A percentile compares a stretch with the other conserved stretches of the same genome.
phyloP scores from a whole-genome alignment of 2,329 filamentous ascomycete genomes.

The Colletotrichum lini region DNA sequence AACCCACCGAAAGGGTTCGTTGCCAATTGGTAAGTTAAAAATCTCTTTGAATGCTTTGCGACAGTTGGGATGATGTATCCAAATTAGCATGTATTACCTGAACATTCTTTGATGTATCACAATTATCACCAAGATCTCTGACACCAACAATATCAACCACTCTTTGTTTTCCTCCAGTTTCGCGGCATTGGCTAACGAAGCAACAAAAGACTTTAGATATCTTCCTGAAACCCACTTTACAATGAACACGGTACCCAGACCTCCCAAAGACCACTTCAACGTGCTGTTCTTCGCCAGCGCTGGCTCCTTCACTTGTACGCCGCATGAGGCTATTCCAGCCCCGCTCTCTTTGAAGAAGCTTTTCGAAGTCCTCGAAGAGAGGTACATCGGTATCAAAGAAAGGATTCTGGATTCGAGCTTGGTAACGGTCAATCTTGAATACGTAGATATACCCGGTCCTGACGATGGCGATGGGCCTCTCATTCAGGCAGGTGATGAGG shows the following conservation, averaged over 20 bases:
- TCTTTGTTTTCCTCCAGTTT: slow-evolving; percentile 30
- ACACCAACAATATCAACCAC: slow-evolving; percentile 53
- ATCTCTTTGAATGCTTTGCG: slow-evolving; percentile 9
- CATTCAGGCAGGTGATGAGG: slow-evolving; percentile 83
- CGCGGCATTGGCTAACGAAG: slow-evolving; percentile 44
- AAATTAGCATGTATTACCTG: slow-evolving; percentile 72
- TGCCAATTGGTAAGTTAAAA: slow-evolving; percentile 42
- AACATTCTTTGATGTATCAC: slow-evolving; percentile 68
- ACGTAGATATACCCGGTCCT: slow-evolving; percentile 76
- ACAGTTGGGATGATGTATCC: slow-evolving; percentile 64
- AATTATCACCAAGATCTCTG: slow-evolving; percentile 83
- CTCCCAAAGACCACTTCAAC: slow-evolving; percentile 78
- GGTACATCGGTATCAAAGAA: slow-evolving; percentile 77
- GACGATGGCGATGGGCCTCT: slow-evolving; percentile 57
- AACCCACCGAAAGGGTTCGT: slow-evolving; percentile 29
- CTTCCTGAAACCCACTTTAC: slow-evolving; percentile 5
- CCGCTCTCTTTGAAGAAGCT: slow-evolving; percentile 75
- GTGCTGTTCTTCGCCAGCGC: slow-evolving; percentile 88
- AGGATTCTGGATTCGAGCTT: slow-evolving; percentile 81
- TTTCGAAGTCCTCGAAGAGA: slow-evolving; percentile 77
- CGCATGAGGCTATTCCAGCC: slow-evolving; percentile 75
- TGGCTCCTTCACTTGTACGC: slow-evolving; percentile 77
- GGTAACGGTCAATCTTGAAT: slow-evolving; percentile 85
- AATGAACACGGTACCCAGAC: slow-evolving; percentile 59
- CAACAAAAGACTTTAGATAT: slow-evolving; percentile 14